Evolutionary conservation across 192 early-diverging fungal genomes (phyloP), one percentile per base, ranked within the genome.

Genomic region (Entrophospora sp.): DNA sequence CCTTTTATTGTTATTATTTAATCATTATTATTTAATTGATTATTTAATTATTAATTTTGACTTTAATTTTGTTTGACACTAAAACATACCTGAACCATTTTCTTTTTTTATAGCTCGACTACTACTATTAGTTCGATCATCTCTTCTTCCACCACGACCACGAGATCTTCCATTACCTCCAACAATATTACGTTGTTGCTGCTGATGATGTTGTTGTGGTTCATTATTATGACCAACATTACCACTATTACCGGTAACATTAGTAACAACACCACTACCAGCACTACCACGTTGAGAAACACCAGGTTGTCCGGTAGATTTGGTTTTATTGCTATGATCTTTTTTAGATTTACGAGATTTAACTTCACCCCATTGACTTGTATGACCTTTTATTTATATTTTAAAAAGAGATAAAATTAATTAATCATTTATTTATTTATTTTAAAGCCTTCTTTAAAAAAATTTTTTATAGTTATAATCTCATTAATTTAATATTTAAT

Each of bases 301-400:
- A 48, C 75, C 43, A 48, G 77, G 75, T 38, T 74, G 36, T 75
- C 80, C 38, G 69, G 78, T 70, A 67, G 79, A 53, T 53, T 77
- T 71, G 67, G 77, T 69, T 83, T 84, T 77, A 61, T 74, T 75
- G 69, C 70, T 48, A 57, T 71, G 66, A 69, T 81, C 79, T 70
- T 78, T 75, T 69, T 86, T 85, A 59, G 71, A 64, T 58, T 88
- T 84, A 53, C 75, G 77, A 72, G 83, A 85, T 75, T 90, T 89
- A 69, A 93, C 91, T 75, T 93, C 86, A 30, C 87, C 88, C 89
- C 91, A 95, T 68, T 91, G 87, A 48, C 77, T 78, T 22, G 84
- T 85, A 71, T 84, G 83, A 56, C 91, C 91, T 91, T 76, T 68
- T 46, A 70, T 35, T 27, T 51, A 61, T 35, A 36, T 30, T 62